phyloP scores from a whole-genome alignment of 2,329 filamentous ascomycete species.

The Pezicula rhizophila region DNA sequence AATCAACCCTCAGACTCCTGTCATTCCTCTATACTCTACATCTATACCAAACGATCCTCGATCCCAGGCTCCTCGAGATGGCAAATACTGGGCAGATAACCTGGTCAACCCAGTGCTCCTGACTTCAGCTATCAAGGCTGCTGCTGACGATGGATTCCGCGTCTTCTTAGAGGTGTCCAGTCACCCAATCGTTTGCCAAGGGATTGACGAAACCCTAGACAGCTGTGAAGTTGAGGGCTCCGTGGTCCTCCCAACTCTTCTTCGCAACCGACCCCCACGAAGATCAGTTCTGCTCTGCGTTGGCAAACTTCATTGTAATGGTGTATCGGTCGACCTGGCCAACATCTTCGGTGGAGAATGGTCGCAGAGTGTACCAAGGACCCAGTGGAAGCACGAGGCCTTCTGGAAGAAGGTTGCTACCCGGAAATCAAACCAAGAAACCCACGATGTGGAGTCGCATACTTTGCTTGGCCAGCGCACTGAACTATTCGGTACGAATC shows the following conservation, averaged over 20 bases:
- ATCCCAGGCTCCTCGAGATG: conserved; percentile 18
- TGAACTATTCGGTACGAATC: conserved; percentile 24
- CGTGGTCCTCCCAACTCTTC: conserved; percentile 27
- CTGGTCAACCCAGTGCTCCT: conserved; percentile 33
- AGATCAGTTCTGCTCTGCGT: conserved; percentile 3
- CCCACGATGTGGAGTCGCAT: conserved; percentile 30
- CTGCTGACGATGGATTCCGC: conserved; percentile 31
- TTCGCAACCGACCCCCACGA: conserved; percentile 8
- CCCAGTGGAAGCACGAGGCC: conserved; percentile 19
- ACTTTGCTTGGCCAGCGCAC: conserved; percentile 28
- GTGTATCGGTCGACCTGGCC: conserved; percentile 26
- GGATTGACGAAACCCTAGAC: conserved; percentile 33
- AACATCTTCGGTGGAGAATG: conserved; percentile 19
- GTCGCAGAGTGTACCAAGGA: conserved; percentile 21
- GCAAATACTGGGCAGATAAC: conserved; percentile 33
- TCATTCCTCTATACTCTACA: conserved; percentile 31
- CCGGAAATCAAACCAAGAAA: conserved; percentile 5
- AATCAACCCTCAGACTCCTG: conserved; percentile 18
- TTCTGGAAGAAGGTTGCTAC: conserved; percentile 23
- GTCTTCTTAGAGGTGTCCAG: conserved; percentile 36
- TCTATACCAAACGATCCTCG: conserved; percentile 22
- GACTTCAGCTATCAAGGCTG: conserved; percentile 28
- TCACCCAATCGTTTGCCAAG: conserved; percentile 36
- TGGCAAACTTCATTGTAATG: conserved; percentile 26
- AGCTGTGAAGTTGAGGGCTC: conserved; percentile 26